Evolutionary conservation across 2,329 filamentous ascomycete species (phyloP).

Genomic region (Purpureocillium lavendulum): DNA sequence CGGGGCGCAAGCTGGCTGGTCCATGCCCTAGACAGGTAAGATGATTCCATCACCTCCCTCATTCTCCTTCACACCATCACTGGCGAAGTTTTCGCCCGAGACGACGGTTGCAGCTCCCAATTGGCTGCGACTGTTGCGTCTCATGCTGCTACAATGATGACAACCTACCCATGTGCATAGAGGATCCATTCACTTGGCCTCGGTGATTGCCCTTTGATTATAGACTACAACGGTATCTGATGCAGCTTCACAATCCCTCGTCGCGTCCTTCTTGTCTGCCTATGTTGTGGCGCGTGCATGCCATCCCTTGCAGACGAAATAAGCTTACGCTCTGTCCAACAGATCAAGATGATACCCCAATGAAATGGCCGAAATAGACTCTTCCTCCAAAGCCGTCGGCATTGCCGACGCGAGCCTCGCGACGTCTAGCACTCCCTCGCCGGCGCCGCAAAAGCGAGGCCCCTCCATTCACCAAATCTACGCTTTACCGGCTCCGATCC

Average conservation of each 20-base stretch:
- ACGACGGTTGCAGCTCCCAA: too few relatives aligned
- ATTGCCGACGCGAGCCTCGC: slow-evolving; percentile 7
- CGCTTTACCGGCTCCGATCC: slow-evolving; percentile 69
- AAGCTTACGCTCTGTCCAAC: too few relatives aligned
- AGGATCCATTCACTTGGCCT: slow-evolving; percentile 51
- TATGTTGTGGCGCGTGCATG: neutral
- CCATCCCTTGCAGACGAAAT: too few relatives aligned
- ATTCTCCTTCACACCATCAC: slow-evolving; percentile 1
- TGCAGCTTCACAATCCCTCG: slow-evolving; percentile 24
- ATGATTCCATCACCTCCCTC: slow-evolving; percentile 3
- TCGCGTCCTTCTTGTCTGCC: slow-evolving; percentile 3
- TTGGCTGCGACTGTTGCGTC: too few relatives aligned
- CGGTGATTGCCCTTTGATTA: slow-evolving; percentile 55
- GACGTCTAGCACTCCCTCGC: slow-evolving; percentile 5
- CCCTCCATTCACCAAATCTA: slow-evolving; percentile 65
- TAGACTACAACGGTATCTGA: slow-evolving; percentile 99
- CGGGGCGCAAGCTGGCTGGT: slow-evolving; percentile 11
- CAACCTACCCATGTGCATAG: slow-evolving; percentile 48
- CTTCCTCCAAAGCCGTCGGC: slow-evolving; percentile 9
- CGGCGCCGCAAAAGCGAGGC: slow-evolving; percentile 21
- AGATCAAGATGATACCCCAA: slow-evolving; percentile 39
- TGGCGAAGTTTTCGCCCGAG: too few relatives aligned
- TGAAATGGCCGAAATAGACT: slow-evolving; percentile 34
- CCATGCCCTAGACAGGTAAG: slow-evolving; percentile 24
- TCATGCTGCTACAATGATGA: slow-evolving; percentile 46